Conservation (phyloP, 148 eudicot species). For the Vaccinium darrowii region DNA sequence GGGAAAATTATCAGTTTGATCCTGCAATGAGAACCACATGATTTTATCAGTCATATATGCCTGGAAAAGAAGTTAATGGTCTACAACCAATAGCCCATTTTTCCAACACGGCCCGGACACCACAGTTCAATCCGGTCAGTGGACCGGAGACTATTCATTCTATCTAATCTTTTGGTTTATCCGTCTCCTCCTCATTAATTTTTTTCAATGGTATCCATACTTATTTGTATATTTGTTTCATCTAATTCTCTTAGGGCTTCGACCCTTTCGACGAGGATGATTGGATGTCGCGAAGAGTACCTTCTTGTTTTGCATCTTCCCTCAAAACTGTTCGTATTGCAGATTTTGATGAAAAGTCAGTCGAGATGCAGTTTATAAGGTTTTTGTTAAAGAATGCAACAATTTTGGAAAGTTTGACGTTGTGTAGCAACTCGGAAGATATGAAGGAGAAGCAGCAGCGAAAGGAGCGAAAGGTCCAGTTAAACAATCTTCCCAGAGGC, state of each 20-base stretch:
- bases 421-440: neutral
- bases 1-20: too few relatives aligned
- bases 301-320: neutral
- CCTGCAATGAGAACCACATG: too few relatives aligned
- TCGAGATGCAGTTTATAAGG: neutral
- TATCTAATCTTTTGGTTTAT: too few relatives aligned
- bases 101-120: too few relatives aligned
- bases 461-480: neutral
- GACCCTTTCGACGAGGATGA: neutral
- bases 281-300: neutral
- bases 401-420: neutral
- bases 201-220: too few relatives aligned
- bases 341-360: neutral
- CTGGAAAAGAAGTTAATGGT: too few relatives aligned
- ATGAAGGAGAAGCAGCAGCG: neutral
- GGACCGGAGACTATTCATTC: too few relatives aligned
- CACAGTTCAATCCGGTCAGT: too few relatives aligned
- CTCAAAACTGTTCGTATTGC: neutral
- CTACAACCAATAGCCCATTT: too few relatives aligned
- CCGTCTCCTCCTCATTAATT: too few relatives aligned
- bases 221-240: neutral
- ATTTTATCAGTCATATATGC: too few relatives aligned
- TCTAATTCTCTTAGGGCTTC: neutral
- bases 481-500: neutral
- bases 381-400: neutral